phyloP scores from a whole-genome alignment of 768 basidiomycete genomes.

The Suillus occidentalis region DNA sequence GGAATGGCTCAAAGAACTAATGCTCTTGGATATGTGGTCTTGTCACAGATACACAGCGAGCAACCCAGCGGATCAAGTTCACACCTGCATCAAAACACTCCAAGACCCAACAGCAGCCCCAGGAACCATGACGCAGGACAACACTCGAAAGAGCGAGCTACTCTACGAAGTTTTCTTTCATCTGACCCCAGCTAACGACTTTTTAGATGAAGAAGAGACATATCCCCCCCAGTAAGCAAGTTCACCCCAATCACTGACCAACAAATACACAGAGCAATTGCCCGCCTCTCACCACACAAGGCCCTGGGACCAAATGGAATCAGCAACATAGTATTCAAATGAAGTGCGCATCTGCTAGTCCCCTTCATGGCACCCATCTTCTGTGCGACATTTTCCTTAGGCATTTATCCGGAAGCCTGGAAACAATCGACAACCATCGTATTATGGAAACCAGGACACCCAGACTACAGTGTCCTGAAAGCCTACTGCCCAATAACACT shows the following conservation, averaged over 20 bases:
- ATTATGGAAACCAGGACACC: too few relatives aligned
- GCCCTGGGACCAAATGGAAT: background rate
- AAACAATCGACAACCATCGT: too few relatives aligned
- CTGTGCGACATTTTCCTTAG: rapidly evolving
- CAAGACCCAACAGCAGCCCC: background rate
- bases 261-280: background rate
- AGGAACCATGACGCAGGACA: background rate
- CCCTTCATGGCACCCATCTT: background rate
- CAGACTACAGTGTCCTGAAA: too few relatives aligned
- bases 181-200: background rate
- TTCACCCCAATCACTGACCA: background rate
- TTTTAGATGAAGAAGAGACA: background rate
- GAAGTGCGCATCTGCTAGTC: rapidly evolving
- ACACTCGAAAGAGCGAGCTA: background rate
- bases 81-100: background rate
- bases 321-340: background rate
- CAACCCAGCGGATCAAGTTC: background rate
- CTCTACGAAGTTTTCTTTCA: background rate
- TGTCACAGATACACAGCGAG: background rate
- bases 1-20: background rate
- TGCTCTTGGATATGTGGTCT: background rate
- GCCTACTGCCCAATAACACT: too few relatives aligned
- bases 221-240: background rate
- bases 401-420: background rate
- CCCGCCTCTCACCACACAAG: background rate